Evolutionary conservation across 2,329 filamentous ascomycete species (phyloP), one percentile per base, ranked within the genome.

Genomic region (Sclerotinia sclerotiorum): DNA sequence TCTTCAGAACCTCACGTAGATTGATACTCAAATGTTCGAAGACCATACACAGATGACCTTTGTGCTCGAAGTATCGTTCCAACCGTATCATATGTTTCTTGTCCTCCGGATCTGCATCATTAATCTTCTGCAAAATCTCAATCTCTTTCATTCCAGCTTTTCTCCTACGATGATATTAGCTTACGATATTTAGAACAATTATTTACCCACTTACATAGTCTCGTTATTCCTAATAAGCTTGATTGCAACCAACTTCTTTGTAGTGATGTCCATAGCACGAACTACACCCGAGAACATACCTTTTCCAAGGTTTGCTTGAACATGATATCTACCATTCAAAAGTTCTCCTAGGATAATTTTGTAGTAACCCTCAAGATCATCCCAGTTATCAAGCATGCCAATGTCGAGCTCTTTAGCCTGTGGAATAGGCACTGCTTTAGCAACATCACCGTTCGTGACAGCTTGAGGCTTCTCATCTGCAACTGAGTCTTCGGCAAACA

Each of bases 191-290:
- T 49, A 19, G 21, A 54, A n/a, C n/a, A 60, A 52, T 35, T 42
- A 48, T 19, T 39, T 60, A 48, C 69, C 71, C 57, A 69, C 73
- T 74, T 81, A 83, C 88, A 97, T 90, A 17, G 92, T 91, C 76
- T 97, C 94, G 76, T 99, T 98, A 79, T 96, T 96, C 71, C 95
- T 91, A 80, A 98, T 97, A 75, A 99, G 95, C 81, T 99, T 99
- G 84, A 99, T 91, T 32, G 95, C 95, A 44, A 98, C 94, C n/a
- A 91, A 79, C 74, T 87, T 86, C 75, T 89, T 89, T 69, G 85
- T 91, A 61, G 87, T 88, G 29, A 90, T 86, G 79, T 97, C 94
- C 71, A 87, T 85, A 29, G 95, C 95, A 72, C 93, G 89, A 65
- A 95, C 93, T n/a, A 99, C 95, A 11, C 93, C 93, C 0, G 95